These are phyloP conservation scores for Daldinia loculata DNA, from an alignment of 495 filamentous ascomycete species.

Conservation along the genomic window DNA sequence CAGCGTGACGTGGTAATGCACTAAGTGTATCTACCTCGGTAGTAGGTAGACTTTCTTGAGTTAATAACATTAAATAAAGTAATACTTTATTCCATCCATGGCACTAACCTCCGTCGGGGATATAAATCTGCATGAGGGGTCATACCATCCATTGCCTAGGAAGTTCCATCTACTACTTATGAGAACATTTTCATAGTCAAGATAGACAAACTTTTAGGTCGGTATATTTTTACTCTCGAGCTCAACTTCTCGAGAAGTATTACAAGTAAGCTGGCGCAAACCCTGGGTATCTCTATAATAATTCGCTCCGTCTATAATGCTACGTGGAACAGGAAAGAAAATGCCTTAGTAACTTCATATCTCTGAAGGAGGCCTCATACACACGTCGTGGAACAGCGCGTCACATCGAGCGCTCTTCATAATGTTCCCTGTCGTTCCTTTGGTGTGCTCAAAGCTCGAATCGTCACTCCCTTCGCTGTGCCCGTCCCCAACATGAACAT, in stretches of 20 bases:
- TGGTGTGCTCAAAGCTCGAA: conserved; percentile 27
- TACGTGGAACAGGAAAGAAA: not conserved
- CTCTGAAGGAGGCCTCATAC: conserved; percentile 45
- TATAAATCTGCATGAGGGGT: not conserved
- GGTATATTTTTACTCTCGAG: not conserved
- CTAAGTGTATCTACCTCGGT: conserved; percentile 3
- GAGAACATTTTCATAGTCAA: not conserved
- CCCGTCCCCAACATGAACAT: conserved; percentile 34
- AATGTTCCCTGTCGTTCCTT: conserved; percentile 42
- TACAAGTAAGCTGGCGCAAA: not conserved
- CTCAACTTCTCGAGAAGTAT: not conserved
- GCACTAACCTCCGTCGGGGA: not conserved
- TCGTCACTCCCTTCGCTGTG: conserved; percentile 17
- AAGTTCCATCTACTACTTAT: not conserved
- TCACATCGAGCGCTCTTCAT: conserved; percentile 42
- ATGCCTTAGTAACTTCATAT: conserved; percentile 18
- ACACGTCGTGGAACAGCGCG: conserved; percentile 33
- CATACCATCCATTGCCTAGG: not conserved
- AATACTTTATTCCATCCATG: not conserved
- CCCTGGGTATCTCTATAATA: conserved; percentile 10
- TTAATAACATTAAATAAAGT: not conserved
- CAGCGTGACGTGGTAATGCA: conserved; percentile 33
- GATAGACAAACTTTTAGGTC: not conserved
- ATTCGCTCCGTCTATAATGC: conserved; percentile 3
- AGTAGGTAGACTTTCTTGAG: not conserved